A percentile compares a stretch with the other conserved stretches of the same genome.
Evolutionary conservation across 306 rosid genomes (phyloP).

Genomic region (Cucurbita ficifolia): DNA sequence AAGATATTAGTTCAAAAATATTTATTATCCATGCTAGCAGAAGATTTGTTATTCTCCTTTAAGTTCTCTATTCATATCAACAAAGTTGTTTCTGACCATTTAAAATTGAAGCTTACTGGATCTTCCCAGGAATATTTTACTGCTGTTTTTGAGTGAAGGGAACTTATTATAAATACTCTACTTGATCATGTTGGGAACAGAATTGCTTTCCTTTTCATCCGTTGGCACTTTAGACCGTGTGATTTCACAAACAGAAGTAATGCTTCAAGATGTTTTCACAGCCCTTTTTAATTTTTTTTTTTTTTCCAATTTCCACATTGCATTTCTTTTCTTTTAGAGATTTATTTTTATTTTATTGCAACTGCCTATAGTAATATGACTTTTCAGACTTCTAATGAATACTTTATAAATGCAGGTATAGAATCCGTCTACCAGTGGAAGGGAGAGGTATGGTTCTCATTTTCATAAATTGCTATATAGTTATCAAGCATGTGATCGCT

Average conservation of each 20-base stretch:
- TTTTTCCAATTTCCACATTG: neutral
- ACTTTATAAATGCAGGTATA: slow-evolving; percentile 41
- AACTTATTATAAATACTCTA: neutral
- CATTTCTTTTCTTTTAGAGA: neutral
- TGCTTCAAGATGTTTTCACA: neutral
- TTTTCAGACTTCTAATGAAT: neutral
- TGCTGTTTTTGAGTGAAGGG: neutral
- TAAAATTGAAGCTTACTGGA: neutral
- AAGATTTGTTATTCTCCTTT: neutral
- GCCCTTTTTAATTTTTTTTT: neutral
- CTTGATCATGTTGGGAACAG: neutral
- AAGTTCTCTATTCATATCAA: neutral
- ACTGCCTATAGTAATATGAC: neutral
- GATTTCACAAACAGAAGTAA: neutral
- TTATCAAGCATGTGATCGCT: neutral
- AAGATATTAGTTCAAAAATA: neutral
- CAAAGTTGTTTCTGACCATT: neutral
- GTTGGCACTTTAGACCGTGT: neutral
- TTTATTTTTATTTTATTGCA: neutral
- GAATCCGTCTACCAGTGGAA: slow-evolving; percentile 82
- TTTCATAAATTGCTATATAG: neutral
- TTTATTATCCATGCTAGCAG: neutral
- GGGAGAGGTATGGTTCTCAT: slow-evolving; percentile 57
- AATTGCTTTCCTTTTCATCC: neutral
- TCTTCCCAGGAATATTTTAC: neutral